Evolutionary conservation across 2,329 filamentous ascomycete species (phyloP), one percentile per base, ranked within the genome.

Genomic region (Nothophoma quercina): DNA sequence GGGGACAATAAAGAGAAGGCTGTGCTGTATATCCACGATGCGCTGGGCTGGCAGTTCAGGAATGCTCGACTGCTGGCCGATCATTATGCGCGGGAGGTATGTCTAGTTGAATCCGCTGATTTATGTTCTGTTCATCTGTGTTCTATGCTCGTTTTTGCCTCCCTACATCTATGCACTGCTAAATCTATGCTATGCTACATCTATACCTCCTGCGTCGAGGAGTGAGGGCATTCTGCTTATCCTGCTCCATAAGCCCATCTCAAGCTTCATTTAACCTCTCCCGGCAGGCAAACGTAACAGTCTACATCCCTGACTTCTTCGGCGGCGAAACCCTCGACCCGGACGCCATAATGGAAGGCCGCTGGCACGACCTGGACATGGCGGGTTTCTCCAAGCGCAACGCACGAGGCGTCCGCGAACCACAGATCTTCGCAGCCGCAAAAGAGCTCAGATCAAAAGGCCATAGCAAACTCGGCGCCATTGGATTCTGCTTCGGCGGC

Each of bases 401-500:
- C 53, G 45, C 51, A 1, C 70, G 72, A 1, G 60, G 65, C 1
- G 52, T 68, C 1, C 70, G 77, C 7, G 72, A 77, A 55, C 62
- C 63, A 0, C 65, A 73, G 47, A 69, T 76, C 5, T 56, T 74
- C 19, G 60, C 56, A 6, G 70, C 58, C 40, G 73, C 71, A 0
- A 58, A 48, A 19, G 58, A 59, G 0, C 52, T 77, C 2, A 63
- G 62, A 1, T 16, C 28, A 8, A 52, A 52, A 2, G 46, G 47
- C 1, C 55, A 56, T 34, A 12, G 21, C 38, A 76, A 73, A 34
- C 65, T 79, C 12, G 77, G 77, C 13, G 71, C 70, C 2, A 67
- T 78, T 25, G 78, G 78, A 1, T 79, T 78, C 60, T 79, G 77
- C 64, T 79, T 71, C 68, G 77, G 77, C 13, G 77, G 77, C 4